Evolutionary conservation across 2,329 filamentous ascomycete genomes (phyloP), one percentile per base, ranked within the genome.

Genomic region (Paracorniculantispora psalliotae): DNA sequence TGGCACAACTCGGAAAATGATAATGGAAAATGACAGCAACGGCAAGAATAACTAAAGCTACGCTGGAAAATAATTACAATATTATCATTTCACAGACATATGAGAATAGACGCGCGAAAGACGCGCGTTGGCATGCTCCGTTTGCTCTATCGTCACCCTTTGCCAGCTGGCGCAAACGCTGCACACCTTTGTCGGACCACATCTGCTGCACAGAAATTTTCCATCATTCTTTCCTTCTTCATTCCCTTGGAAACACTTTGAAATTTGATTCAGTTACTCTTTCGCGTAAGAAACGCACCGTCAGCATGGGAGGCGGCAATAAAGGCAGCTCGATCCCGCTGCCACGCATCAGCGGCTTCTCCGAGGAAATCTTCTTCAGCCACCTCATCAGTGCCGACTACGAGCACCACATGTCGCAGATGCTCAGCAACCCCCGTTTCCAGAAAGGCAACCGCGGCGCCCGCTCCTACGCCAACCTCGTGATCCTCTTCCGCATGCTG

Each of bases 401-500:
- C 8, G 57, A 59, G 25, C 25, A 48, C 30, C 19, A 21, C 17
- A 59, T 59, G 57, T 44, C 33, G 2, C 13, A 2, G 2, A 19
- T 54, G 9, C 50, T 59, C 2, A 43, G 39, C 17, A 28, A 15
- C 2, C 13, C 19, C 4, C 49, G 57, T 0, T 59, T 54, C 6
- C 57, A 59, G n/a, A 52, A 53, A 19, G 57, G 57, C 19, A 49
- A 23, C 9, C 33, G 25, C 7, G 41, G 21, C 5, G 44, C 57
- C 10, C 41, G 44, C 2, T 37, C 25, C 57, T 59, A 59, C 44
- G 50, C 35, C 10, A 59, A 59, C 25, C 23, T 54, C 1, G 44
- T 49, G 3, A 50, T 59, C 30, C 44, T 59, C n/a, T 59, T 59
- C 13, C 57, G 57, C 5, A 19, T 59, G 39, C 25, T 59, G 13